phyloP scores from a whole-genome alignment of 345 rosid species.

The Boechera divaricarpa region DNA sequence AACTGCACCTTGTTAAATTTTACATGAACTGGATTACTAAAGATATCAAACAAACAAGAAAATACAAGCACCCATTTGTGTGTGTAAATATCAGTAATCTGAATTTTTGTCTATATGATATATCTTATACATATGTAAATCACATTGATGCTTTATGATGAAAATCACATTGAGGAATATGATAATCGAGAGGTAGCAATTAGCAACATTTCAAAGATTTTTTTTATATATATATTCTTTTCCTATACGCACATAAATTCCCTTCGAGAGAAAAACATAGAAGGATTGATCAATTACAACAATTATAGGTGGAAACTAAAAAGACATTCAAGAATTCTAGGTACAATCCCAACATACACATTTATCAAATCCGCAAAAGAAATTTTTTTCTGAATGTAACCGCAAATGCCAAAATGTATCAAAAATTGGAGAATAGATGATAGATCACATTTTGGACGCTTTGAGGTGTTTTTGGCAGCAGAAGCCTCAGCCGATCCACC shows the following conservation, averaged over 20 bases:
- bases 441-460: constrained; percentile 80
- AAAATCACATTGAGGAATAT: background rate
- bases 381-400: too few relatives aligned
- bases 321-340: background rate
- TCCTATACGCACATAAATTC: background rate
- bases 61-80: constrained; percentile 1
- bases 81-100: constrained; percentile 8
- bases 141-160: background rate
- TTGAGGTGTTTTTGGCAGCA: constrained; percentile 63
- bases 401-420: background rate
- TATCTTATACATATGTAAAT: too few relatives aligned
- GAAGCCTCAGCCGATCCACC: constrained; percentile 72
- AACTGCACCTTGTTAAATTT: background rate
- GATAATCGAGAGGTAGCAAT: background rate
- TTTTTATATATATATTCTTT: background rate
- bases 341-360: constrained; percentile 16
- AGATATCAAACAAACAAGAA: background rate
- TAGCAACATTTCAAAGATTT: background rate
- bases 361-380: background rate
- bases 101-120: background rate
- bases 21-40: background rate
- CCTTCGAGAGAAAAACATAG: background rate
- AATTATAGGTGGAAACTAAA: background rate
- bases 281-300: background rate
- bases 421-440: background rate